Evolutionary conservation across 2,329 filamentous ascomycete genomes (phyloP).

Genomic region (Drechslerella coelobrocha): DNA sequence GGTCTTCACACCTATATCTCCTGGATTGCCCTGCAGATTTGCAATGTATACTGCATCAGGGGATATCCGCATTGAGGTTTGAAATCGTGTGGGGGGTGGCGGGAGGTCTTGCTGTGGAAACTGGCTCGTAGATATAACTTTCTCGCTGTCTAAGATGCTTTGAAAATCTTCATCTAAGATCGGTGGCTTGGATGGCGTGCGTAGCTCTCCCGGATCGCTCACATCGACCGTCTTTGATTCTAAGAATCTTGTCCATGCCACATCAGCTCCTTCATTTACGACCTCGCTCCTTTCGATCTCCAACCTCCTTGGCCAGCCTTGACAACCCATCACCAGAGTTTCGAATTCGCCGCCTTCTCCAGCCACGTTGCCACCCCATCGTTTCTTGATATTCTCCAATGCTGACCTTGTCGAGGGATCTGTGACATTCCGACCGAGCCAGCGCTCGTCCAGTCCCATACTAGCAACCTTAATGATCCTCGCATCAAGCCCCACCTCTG

Average conservation of each 20-base stretch:
- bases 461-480: constrained; percentile 94
- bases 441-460: constrained; percentile 79
- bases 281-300: constrained; percentile 64
- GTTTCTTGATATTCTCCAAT: constrained; percentile 62
- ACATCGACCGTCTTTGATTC: constrained; percentile 58
- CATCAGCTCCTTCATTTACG: constrained; percentile 67
- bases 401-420: constrained; percentile 61
- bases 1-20: neutral
- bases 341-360: constrained; percentile 97
- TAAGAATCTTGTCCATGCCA: constrained; percentile 70
- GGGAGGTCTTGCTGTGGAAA: neutral
- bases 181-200: constrained; percentile 62
- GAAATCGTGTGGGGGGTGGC: constrained; percentile 1
- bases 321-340: constrained; percentile 85
- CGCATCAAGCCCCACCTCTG: constrained; percentile 76
- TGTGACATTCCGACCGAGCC: constrained; percentile 82
- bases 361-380: constrained; percentile 66
- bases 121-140: neutral
- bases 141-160: constrained; percentile 2
- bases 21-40: constrained; percentile 17
- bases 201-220: constrained; percentile 50
- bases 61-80: constrained; percentile 19
- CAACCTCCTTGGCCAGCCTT: constrained; percentile 70
- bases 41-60: constrained; percentile 22
- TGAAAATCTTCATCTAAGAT: constrained; percentile 71